Conservation (phyloP, 2,329 filamentous ascomycete genomes). For the Cordyceps pruinosa region DNA sequence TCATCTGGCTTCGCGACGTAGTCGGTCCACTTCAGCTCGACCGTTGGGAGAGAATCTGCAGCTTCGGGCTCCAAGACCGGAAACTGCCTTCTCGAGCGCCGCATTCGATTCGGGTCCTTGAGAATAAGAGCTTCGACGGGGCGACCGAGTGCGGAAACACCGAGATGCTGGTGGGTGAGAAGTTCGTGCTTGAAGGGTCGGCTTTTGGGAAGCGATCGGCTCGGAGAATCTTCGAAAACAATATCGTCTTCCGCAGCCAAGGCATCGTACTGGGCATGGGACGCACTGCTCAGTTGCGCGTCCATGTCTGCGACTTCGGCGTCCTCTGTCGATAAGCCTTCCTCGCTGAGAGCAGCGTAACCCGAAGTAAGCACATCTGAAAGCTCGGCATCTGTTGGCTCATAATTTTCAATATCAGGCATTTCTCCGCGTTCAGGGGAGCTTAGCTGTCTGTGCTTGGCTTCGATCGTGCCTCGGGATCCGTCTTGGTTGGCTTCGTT, state of each 20-base stretch:
- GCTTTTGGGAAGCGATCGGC: neutral
- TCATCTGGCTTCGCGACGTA: slow-evolving; percentile 17
- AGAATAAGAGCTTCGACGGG: slow-evolving; percentile 42
- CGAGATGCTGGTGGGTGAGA: slow-evolving; percentile 24
- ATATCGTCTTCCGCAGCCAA: slow-evolving; percentile 9
- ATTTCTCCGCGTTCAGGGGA: neutral
- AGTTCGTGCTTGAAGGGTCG: slow-evolving; percentile 20
- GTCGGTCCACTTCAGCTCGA: slow-evolving; percentile 25
- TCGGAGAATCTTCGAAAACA: neutral
- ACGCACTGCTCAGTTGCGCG: neutral
- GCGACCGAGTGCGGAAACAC: slow-evolving; percentile 28
- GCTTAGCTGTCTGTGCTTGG: neutral
- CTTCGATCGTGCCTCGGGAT: neutral
- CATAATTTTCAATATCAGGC: slow-evolving; percentile 8
- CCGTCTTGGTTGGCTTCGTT: neutral
- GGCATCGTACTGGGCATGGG: slow-evolving; percentile 1
- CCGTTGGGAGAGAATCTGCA: neutral
- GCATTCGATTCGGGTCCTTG: slow-evolving; percentile 29
- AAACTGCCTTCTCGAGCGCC: slow-evolving; percentile 13
- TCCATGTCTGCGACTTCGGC: neutral
- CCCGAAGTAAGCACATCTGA: neutral
- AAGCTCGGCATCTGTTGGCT: slow-evolving; percentile 6
- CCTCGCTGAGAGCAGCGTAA: neutral
- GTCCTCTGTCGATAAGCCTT: neutral
- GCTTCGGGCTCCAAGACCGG: slow-evolving; percentile 18